phyloP scores from a whole-genome alignment of 257 asterid species.

The Schizonepeta tenuifolia region DNA sequence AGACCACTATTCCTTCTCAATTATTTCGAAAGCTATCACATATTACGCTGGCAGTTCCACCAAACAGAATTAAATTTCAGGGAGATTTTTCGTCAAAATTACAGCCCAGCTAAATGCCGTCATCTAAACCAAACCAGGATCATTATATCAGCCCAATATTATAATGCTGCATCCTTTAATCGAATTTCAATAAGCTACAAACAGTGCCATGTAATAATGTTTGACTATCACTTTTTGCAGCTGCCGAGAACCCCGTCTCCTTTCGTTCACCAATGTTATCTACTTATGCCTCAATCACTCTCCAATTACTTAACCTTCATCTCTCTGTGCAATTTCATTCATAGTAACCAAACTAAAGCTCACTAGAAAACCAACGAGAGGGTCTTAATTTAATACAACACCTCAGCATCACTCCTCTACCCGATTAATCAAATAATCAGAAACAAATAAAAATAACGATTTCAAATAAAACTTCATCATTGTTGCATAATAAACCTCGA shows the following conservation, averaged over 20 bases:
- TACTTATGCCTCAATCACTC: conserved; percentile 3
- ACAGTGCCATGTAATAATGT: no score
- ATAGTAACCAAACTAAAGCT: not conserved
- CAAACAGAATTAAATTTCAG: not conserved
- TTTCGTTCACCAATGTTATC: not conserved
- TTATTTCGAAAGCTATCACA: conserved; percentile 7
- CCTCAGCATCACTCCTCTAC: not conserved
- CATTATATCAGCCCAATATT: not conserved
- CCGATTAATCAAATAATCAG: not conserved
- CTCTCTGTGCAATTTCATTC: not conserved
- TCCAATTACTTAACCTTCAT: not conserved
- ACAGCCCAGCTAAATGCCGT: not conserved
- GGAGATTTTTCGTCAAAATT: not conserved
- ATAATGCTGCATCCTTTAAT: not conserved
- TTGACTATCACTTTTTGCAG: no score
- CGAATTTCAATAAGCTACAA: not conserved
- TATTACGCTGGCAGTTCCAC: not conserved
- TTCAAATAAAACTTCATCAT: not conserved
- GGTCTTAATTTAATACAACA: not conserved
- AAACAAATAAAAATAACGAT: not conserved
- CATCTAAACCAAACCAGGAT: conserved; percentile 8
- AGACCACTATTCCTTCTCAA: not conserved
- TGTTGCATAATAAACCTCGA: conserved; percentile 9
- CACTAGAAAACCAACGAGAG: not conserved
- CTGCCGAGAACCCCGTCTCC: not conserved